Evolutionary conservation across 2,329 filamentous ascomycete genomes (phyloP).

Genomic region (Phaeosphaeriaceae sp.): DNA sequence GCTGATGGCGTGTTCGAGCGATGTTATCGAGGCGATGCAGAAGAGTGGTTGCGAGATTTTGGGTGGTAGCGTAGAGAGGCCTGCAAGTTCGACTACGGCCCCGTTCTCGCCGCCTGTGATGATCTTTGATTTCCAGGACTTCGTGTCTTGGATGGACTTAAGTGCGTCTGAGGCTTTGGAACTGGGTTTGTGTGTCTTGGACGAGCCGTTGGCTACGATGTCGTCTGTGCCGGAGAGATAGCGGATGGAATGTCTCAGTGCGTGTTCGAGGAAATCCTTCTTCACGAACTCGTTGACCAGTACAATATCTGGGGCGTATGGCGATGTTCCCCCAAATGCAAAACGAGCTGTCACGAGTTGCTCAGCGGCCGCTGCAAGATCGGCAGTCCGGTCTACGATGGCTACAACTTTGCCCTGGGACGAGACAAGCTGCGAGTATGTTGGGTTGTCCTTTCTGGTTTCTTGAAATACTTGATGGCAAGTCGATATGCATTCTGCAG

Average conservation of each 20-base stretch:
- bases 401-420: constrained; percentile 54
- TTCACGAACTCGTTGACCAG: constrained; percentile 70
- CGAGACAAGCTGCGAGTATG: constrained; percentile 45
- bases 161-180: constrained; percentile 13
- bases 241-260: constrained; percentile 49
- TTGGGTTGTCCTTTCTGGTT: constrained; percentile 12
- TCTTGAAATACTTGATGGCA: constrained; percentile 46
- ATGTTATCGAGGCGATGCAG: constrained; percentile 55
- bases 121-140: constrained; percentile 27
- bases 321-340: constrained; percentile 62
- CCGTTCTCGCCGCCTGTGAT: constrained; percentile 33
- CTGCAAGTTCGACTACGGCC: constrained; percentile 35
- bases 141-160: constrained; percentile 15
- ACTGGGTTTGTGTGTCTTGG: constrained; percentile 18
- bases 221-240: constrained; percentile 27
- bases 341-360: constrained; percentile 63
- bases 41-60: constrained; percentile 56
- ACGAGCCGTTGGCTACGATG: constrained; percentile 14
- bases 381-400: constrained; percentile 67
- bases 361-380: constrained; percentile 61
- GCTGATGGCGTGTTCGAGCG: constrained; percentile 63
- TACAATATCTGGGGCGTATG: constrained; percentile 68
- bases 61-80: constrained; percentile 25
- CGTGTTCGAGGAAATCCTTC: constrained; percentile 61
- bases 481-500: constrained; percentile 26